Conservation (phyloP, 345 rosid genomes). For the Eucalyptus victrix region DNA sequence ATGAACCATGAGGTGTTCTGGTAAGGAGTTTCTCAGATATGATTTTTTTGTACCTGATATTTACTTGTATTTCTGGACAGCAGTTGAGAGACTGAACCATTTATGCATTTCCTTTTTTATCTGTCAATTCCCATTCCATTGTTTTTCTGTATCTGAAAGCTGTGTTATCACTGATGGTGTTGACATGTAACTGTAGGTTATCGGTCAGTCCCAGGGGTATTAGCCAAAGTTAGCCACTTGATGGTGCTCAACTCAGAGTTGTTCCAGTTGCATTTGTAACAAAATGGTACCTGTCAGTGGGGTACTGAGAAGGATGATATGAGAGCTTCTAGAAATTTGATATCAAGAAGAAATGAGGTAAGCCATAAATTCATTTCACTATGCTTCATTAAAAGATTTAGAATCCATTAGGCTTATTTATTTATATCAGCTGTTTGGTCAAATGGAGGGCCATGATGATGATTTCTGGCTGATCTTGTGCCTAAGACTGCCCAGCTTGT, state of each 20-base stretch:
- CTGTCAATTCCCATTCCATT: not conserved
- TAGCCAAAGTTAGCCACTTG: not conserved
- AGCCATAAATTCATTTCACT: not conserved
- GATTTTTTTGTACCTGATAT: not conserved
- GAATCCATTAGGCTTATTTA: not conserved
- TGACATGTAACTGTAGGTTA: not conserved
- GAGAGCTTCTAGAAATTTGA: not conserved
- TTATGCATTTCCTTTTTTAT: not conserved
- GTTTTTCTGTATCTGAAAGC: not conserved
- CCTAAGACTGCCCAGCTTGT: slow-evolving; percentile 34
- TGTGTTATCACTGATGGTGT: not conserved
- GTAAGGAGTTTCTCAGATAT: not conserved
- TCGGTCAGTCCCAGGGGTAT: not conserved
- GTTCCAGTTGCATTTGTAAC: not conserved
- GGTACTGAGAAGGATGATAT: not conserved
- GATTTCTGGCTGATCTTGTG: slow-evolving; percentile 20
- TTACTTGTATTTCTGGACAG: not conserved
- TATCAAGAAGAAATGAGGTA: not conserved
- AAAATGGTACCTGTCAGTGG: not conserved
- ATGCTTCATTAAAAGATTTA: not conserved
- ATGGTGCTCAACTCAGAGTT: not conserved
- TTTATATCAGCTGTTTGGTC: not conserved
- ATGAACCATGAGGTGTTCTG: not conserved
- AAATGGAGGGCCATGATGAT: slow-evolving; percentile 35
- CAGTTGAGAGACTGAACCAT: not conserved